Evolutionary conservation across 1,284 basidiomycete genomes (phyloP).

Genomic region (Apiotrichum porosum): DNA sequence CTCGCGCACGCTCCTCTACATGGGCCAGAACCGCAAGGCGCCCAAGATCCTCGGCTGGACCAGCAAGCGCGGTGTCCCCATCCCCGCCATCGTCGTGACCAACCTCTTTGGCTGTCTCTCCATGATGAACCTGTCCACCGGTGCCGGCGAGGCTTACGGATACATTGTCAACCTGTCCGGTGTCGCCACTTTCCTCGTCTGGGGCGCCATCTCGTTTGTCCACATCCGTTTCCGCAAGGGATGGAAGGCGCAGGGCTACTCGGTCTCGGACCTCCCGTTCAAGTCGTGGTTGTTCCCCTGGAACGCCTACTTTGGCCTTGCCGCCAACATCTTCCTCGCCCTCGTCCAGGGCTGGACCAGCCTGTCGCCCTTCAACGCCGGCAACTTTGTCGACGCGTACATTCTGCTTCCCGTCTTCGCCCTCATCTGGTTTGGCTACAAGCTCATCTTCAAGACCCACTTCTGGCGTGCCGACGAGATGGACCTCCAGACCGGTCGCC

Average conservation of each 20-base stretch:
- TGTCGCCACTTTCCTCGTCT: slow-evolving; percentile 27
- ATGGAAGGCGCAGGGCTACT: slow-evolving; percentile 46
- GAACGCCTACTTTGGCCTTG: slow-evolving; percentile 22
- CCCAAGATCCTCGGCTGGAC: slow-evolving; percentile 44
- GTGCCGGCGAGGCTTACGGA: slow-evolving; percentile 30
- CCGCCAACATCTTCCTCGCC: slow-evolving; percentile 20
- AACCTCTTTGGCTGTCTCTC: slow-evolving; percentile 44
- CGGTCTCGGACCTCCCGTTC: slow-evolving; percentile 50
- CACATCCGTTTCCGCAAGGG: slow-evolving; percentile 50
- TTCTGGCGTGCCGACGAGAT: slow-evolving; percentile 15
- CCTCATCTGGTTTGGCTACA: slow-evolving; percentile 21
- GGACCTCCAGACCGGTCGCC: slow-evolving; percentile 16
- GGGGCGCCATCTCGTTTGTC: slow-evolving; percentile 25
- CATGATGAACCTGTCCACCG: slow-evolving; percentile 36
- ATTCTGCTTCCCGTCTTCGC: slow-evolving; percentile 23
- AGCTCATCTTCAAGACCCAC: slow-evolving; percentile 18
- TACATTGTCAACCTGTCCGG: slow-evolving; percentile 32
- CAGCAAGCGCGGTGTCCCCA: slow-evolving; percentile 48
- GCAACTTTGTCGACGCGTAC: slow-evolving; percentile 23
- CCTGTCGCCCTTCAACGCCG: slow-evolving; percentile 17
- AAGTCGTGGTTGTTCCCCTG: slow-evolving; percentile 18
- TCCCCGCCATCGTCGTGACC: slow-evolving; percentile 39
- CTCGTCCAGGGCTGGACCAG: slow-evolving; percentile 16
- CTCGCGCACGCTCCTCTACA: slow-evolving; percentile 31
- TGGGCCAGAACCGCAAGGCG: slow-evolving; percentile 40